A percentile compares a stretch with the other conserved stretches of the same genome.
phyloP scores from a whole-genome alignment of 2,329 filamentous ascomycete genomes.

The Cadophora malorum region DNA sequence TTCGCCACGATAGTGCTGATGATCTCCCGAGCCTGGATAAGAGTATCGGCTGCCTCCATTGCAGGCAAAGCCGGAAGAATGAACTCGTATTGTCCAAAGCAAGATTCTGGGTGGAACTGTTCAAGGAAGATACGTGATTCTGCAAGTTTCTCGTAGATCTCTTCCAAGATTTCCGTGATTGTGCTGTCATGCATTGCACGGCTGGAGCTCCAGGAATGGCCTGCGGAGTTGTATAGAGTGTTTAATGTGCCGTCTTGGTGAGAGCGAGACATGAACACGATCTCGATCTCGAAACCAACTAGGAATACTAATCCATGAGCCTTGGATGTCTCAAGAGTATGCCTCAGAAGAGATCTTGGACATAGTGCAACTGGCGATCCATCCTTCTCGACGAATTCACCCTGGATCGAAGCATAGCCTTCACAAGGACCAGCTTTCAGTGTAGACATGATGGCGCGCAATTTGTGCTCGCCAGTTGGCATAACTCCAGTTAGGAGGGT shows the following conservation, averaged over 20 bases:
- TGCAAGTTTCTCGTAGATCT: conserved; percentile 67
- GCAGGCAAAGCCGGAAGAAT: conserved; percentile 69
- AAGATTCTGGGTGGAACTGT: conserved; percentile 77
- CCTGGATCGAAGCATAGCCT: conserved; percentile 69
- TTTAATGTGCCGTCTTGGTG: conserved; percentile 43
- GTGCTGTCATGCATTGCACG: conserved; percentile 65
- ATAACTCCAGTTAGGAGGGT: conserved; percentile 57
- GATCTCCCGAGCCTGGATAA: conserved; percentile 74
- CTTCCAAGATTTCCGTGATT: conserved; percentile 65
- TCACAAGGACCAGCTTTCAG: conserved; percentile 64
- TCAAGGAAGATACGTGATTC: conserved; percentile 70
- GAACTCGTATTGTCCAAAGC: conserved; percentile 79
- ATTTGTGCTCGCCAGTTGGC: conserved; percentile 68
- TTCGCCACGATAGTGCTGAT: conserved; percentile 68
- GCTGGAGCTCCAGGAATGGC: conserved; percentile 75
- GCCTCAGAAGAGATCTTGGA: conserved; percentile 68
- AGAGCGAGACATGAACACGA: conserved; percentile 66
- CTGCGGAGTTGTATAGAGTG: conserved; percentile 58
- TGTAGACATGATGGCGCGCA: conserved; percentile 70
- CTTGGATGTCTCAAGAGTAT: conserved; percentile 58
- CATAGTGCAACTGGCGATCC: conserved; percentile 61
- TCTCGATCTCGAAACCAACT: conserved; percentile 83
- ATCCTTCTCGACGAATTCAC: conserved; percentile 66
- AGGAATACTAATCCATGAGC: conserved; percentile 63
- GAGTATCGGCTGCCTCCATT: conserved; percentile 71